Evolutionary conservation across 805 yeast species (phyloP).

Genomic region (Candida endomychidarum): DNA sequence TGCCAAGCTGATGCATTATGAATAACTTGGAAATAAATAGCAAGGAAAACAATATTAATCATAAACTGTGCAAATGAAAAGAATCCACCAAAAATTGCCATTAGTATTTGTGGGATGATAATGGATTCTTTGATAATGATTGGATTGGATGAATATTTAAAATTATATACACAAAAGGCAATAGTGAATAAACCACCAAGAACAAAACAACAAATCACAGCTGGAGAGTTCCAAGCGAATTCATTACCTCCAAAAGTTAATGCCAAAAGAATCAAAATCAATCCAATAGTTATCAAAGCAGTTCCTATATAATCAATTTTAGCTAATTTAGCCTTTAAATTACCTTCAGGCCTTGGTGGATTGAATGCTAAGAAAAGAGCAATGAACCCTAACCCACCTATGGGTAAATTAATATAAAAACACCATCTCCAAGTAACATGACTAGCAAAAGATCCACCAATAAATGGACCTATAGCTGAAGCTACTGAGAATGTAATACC

Average conservation of each 20-base stretch:
- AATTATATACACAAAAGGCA: constrained; percentile 41
- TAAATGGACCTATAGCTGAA: constrained; percentile 58
- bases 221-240: constrained; percentile 55
- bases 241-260: constrained; percentile 56
- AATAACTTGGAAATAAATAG: constrained; percentile 42
- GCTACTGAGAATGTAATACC: constrained; percentile 50
- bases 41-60: constrained; percentile 31
- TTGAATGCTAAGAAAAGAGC: constrained; percentile 41
- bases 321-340: constrained; percentile 34
- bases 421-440: constrained; percentile 75
- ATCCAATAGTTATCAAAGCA: constrained; percentile 39
- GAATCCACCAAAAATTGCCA: constrained; percentile 38
- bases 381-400: constrained; percentile 53
- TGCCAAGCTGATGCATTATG: constrained; percentile 32
- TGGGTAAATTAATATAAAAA: constrained; percentile 66
- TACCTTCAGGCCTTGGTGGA: constrained; percentile 48
- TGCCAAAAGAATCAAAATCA: constrained; percentile 48
- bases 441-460: constrained; percentile 66
- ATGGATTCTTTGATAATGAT: constrained; percentile 46
- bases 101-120: constrained; percentile 31
- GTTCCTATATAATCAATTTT: constrained; percentile 53
- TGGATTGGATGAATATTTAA: constrained; percentile 44
- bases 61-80: constrained; percentile 42
- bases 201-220: constrained; percentile 48
- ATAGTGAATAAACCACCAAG: constrained; percentile 42